Conservation (phyloP, 257 asterid species). For the Plantago elongata region DNA sequence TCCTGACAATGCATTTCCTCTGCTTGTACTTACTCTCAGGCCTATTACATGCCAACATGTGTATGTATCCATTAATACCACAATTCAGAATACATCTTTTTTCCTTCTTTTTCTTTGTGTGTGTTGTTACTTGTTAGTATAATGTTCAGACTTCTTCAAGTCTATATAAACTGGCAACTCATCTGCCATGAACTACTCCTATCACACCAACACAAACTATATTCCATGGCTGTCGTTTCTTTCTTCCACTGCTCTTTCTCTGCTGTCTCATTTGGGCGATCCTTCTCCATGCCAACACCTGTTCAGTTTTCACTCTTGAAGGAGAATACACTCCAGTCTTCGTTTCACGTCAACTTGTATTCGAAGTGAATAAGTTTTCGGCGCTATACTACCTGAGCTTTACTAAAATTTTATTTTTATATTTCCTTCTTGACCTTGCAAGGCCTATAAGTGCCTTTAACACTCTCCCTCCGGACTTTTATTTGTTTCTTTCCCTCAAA, state of each 20-base stretch:
- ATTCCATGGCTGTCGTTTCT: constrained; percentile 29
- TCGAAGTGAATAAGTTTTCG: not conserved
- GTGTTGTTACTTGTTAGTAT: constrained; percentile 6
- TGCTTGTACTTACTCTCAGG: constrained; percentile 10
- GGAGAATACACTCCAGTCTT: no score
- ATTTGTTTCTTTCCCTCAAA: not conserved
- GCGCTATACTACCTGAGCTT: constrained; percentile 44
- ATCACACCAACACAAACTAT: constrained; percentile 19
- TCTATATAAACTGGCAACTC: constrained; percentile 30
- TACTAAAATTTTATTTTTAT: not conserved
- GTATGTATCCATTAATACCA: no score
- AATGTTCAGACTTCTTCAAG: constrained; percentile 17
- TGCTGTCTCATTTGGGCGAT: constrained; percentile 6
- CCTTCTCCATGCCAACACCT: constrained; percentile 4
- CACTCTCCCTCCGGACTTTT: not conserved
- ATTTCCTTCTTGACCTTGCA: constrained; percentile 52
- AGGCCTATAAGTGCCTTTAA: constrained; percentile 21
- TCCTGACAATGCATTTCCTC: constrained; percentile 15
- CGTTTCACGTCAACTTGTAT: constrained; percentile 2
- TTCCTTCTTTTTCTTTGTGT: constrained; percentile 3
- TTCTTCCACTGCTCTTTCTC: constrained; percentile 18
- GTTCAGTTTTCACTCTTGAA: not conserved
- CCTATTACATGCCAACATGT: no score
- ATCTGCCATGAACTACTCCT: constrained; percentile 9
- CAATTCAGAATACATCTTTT: no score